phyloP scores from a whole-genome alignment of 202 grass and related monocot species.

The Bolboschoenoplectus hybrid region DNA sequence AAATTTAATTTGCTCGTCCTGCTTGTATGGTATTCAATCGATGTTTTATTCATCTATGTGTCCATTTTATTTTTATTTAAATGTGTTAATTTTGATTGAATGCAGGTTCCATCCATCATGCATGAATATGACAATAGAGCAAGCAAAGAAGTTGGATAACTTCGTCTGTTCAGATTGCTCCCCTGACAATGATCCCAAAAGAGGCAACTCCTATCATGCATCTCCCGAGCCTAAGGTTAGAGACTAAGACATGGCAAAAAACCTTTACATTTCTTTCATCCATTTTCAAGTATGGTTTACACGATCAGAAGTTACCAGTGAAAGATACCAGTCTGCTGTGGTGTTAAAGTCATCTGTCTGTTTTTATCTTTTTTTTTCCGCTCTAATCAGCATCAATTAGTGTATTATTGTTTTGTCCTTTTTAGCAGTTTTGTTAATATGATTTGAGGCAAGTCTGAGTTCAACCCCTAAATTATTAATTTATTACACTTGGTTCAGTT shows the following conservation, averaged over 20 bases:
- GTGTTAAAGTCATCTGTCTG: neutral
- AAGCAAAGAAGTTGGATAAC: slow-evolving; percentile 79
- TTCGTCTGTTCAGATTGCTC: slow-evolving; percentile 75
- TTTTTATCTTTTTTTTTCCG: neutral
- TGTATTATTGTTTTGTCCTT: neutral
- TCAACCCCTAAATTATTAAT: neutral
- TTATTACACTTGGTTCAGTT: slow-evolving; percentile 14
- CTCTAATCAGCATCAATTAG: neutral
- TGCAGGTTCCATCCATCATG: slow-evolving; percentile 88
- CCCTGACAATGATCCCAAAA: slow-evolving; percentile 74
- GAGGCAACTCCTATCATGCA: slow-evolving; percentile 54
- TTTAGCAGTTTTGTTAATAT: neutral
- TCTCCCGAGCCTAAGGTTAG: slow-evolving; percentile 68
- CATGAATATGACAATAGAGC: slow-evolving; percentile 91
- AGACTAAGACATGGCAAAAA: neutral
- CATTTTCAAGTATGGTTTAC: slow-evolving; percentile 6
- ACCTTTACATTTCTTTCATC: neutral
- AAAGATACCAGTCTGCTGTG: neutral
- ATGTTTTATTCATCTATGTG: slow-evolving; percentile 4
- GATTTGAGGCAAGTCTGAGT: neutral
- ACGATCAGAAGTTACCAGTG: neutral
- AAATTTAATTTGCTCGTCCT: neutral
- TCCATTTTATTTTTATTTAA: slow-evolving; percentile 26
- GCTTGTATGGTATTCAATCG: neutral
- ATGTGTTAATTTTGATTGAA: slow-evolving; percentile 30